A percentile compares a stretch with the other conserved stretches of the same genome.
Evolutionary conservation across 2,329 filamentous ascomycete species (phyloP).

Genomic region (Chaetomiaceae sp.): DNA sequence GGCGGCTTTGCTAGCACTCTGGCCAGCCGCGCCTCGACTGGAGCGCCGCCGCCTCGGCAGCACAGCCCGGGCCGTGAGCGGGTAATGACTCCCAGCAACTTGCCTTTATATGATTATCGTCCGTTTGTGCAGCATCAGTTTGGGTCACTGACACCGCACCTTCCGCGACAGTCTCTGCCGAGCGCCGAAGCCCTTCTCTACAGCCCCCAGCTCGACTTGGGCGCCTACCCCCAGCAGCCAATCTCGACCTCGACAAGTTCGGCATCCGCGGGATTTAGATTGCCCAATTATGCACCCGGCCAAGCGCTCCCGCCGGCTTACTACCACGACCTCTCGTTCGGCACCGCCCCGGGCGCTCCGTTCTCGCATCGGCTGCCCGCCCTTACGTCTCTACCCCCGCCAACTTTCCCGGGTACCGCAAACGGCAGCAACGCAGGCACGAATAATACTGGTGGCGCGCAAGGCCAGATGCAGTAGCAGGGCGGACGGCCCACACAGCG

Average conservation of each 20-base stretch:
- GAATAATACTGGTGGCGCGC: not conserved
- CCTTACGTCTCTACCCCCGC: not conserved
- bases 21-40: not conserved
- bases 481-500: not conserved
- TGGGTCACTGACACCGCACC: conserved; percentile 15
- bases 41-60: conserved; percentile 11
- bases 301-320: not conserved
- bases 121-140: conserved; percentile 6
- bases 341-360: not conserved
- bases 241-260: not conserved
- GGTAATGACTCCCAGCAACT: conserved; percentile 18
- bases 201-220: not conserved
- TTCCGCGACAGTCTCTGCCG: conserved; percentile 16
- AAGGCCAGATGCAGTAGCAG: conserved; percentile 13
- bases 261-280: not conserved
- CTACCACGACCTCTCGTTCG: not conserved
- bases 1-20: not conserved
- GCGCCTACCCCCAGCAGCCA: conserved; percentile 3
- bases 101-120: conserved; percentile 12
- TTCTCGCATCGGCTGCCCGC: conserved; percentile 17
- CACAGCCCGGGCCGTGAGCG: conserved; percentile 22
- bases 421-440: not conserved
- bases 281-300: not conserved
- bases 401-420: not conserved
- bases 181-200: conserved; percentile 10